Evolutionary conservation across 2,329 filamentous ascomycete genomes (phyloP), one percentile per base, ranked within the genome.

Genomic region (Colletotrichum sansevieriae): DNA sequence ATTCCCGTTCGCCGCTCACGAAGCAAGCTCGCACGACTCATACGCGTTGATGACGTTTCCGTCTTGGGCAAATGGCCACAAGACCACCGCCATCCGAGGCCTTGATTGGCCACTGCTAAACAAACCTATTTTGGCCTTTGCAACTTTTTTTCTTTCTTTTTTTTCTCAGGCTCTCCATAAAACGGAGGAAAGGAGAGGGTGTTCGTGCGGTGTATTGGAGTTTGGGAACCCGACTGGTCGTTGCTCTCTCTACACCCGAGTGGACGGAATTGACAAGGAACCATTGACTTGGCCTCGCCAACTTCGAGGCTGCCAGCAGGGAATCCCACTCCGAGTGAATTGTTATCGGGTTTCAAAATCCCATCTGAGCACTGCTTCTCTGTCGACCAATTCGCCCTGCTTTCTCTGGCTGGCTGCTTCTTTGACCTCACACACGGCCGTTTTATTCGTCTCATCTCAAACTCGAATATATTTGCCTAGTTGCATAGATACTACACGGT

Each of bases 31-130:
- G 35, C 64, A 39, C 64, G 51, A 67, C 44, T 52, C 37, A 47
- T 47, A 65, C 47, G 61, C 54, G 54, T 68, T 20, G 22, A 68
- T 65, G 65, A 68, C 65, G 62, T 68, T 68, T 65, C 55, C 55
- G 7, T 20, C 33, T 68, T 46, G 2, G 54, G 61, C 33, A 68
- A 59, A 39, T 56, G 47, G 65, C 65, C 65, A 68, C 65, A 55
- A 58, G 61, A 65, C 54, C 54, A 59, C 7, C 39, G 37, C 35
- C 47, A n/a, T 49, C n/a, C 20, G 12, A 7, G 12, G 7, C 12
- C n/a, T 1, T 65, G 62, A 68, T 65, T 68, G 65, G 65, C 3
- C 15, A 18, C 33, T n/a, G 46, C 25, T 9, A 5, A 11, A 39
- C 13, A 5, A 39, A 39, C 25, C 49, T 52, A 52, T n/a, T 20